Base-by-base conservation (phyloP, 2,329 filamentous ascomycete species). In the Ophiognomonia clavigignenti-juglandacearum region DNA sequence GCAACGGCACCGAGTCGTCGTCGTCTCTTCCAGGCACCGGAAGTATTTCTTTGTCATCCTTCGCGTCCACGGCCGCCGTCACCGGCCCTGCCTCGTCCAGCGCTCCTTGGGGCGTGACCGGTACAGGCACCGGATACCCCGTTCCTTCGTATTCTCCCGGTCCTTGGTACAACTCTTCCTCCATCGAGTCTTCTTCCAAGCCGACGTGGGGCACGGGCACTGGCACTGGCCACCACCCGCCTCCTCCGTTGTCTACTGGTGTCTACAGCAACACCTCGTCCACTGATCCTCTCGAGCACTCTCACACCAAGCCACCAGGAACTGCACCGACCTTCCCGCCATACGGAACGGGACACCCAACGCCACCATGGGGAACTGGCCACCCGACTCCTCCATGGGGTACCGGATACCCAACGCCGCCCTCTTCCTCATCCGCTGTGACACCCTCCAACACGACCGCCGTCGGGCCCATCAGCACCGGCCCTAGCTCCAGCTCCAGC, bases 221-320 rank as follows among this genome's bases (percentile, higher is more conserved):
- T 3, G 39, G 39, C 10, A 42, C 39, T 13, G 39, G 39, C 10
- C 11, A 34, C 6, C 16, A 29, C 6, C 6, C 39, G 4, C 29
- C 39, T 16, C 19, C 39, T 13, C 19, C 14, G n/a, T 24, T 37
- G 27, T 36, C 44, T 19, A 43, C 48, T 13, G 39, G 42, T 14
- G 27, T 45, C 18, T 45, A 39, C 22, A 39, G 41, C 29, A 48
- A 48, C 24, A 20, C 37, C 14, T 48, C 47, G 18, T 47, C 45
- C 6, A 41, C 19, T 26, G 45, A 23, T 5, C 45, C 45, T 16
- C 16, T 27, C 10, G 31, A 18, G 18, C 3, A 35, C 8, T 24
- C 45, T 3, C 24, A 22, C 26, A 16, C 13, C 8, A 14, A 7
- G 19, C 40, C 32, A 42, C 40, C 37, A 16, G 29, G 18, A 23